Evolutionary conservation across 2,329 filamentous ascomycete species (phyloP), one percentile per base, ranked within the genome.

Genomic region (Aureobasidium melanogenum): DNA sequence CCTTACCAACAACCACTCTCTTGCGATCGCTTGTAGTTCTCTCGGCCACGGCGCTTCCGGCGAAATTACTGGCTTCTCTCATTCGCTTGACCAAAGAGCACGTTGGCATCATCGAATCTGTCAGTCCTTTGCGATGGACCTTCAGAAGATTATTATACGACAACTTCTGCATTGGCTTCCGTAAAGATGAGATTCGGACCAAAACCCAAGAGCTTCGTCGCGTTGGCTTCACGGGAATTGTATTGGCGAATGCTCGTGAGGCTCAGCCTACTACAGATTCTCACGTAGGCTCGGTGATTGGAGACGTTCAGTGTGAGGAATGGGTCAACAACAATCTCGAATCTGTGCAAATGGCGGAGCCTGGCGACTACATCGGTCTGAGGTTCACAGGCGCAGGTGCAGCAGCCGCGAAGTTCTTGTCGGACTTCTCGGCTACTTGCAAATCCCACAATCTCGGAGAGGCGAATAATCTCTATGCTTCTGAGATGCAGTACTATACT

Each of bases 221-320:
- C 15, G 28, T 38, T 9, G 56, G 56, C 17, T 59, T 59, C 32
- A 59, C 56, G 0, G 56, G 56, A 24, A 50, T 59, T 5, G 56
- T 48, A 39, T 19, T 59, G 56, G 56, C 56, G 12, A 47, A 59
- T 50, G 56, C 56, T 30, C 41, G 46, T 14, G 56, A 59, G 24
- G 56, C 43, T 22, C 41, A 59, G 24, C 43, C 56, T 15, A 34
- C 22, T 9, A 19, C 24, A 30, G 24, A 59, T 7, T 5, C 14
- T 12, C 28, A 22, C 19, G 14, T 32, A 1, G 56, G 56, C 10
- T 47, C 56, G 7, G 56, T 59, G n/a, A 10, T 47, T 38, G 34
- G 15, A 5, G 46, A 59, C 10, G 8, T 12, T 5, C 56, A 59
- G 19, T 47, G 41, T 10, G 32, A 50, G 19, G 56, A 47, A n/a